Percentiles rank a stretch among this genome's conserved stretches.
These are phyloP conservation scores for Berkeleyomyces rouxiae DNA, from an alignment of 2,329 filamentous ascomycete species.

Conservation along the genomic window DNA sequence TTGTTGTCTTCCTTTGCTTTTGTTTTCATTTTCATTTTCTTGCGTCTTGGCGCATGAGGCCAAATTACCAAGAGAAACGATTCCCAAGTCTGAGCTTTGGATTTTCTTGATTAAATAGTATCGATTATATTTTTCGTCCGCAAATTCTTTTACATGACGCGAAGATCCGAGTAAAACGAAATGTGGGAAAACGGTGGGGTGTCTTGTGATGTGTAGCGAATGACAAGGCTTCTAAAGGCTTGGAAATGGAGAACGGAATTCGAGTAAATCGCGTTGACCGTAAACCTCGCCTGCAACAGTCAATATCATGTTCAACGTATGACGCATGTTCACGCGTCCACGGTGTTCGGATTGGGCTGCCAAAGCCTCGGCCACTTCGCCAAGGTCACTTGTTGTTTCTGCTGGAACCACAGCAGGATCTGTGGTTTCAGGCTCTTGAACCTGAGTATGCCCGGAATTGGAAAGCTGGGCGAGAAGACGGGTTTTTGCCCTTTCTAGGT, in stretches of 20 bases:
- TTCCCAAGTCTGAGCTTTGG: no score
- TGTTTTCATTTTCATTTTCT: no score
- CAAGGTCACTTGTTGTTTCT: conserved; percentile 13
- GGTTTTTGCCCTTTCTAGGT: conserved; percentile 32
- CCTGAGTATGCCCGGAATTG: conserved; percentile 9
- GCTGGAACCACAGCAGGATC: conserved; percentile 1
- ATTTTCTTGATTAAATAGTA: no score
- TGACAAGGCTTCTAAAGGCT: conserved; percentile 21
- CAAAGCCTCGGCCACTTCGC: conserved; percentile 16
- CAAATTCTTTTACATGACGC: no score
- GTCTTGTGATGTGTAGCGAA: neutral
- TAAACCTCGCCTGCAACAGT: conserved; percentile 78
- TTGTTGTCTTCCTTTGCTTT: no score
- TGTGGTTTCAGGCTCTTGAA: conserved; percentile 22
- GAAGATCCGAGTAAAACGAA: neutral
- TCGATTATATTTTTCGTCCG: no score
- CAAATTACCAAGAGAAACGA: no score
- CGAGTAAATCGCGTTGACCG: conserved; percentile 72
- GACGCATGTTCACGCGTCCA: conserved; percentile 37
- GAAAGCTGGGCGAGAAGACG: conserved; percentile 32
- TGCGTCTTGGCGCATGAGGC: no score
- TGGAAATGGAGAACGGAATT: conserved; percentile 49
- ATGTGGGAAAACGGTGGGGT: neutral
- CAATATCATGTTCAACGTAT: conserved; percentile 83
- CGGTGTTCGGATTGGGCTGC: conserved; percentile 20